Evolutionary conservation across 345 rosid genomes (phyloP).

Genomic region (Populus ilicifolia): DNA sequence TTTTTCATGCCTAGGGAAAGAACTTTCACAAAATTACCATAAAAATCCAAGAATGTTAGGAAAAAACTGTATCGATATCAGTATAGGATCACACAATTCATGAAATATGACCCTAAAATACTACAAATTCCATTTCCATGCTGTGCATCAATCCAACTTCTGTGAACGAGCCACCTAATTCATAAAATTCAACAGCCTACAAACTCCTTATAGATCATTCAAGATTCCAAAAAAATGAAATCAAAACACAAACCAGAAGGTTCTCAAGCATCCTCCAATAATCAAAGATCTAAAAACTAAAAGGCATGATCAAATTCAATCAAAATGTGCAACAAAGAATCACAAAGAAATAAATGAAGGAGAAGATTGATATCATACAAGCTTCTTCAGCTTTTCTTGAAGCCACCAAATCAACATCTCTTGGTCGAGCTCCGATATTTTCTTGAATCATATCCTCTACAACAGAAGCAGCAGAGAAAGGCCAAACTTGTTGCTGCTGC

Average conservation of each 20-base stretch:
- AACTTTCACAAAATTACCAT: not conserved
- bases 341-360: not conserved
- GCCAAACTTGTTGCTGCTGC: constrained; percentile 22
- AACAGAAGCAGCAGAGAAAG: constrained; percentile 57
- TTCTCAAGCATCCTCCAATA: not conserved
- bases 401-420: constrained; percentile 42
- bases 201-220: not conserved
- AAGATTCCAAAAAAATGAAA: not conserved
- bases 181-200: not conserved
- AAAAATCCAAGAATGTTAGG: not conserved
- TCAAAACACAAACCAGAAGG: not conserved
- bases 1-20: not conserved
- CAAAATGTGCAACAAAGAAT: not conserved
- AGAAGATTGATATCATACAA: constrained; percentile 38
- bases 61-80: not conserved
- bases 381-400: constrained; percentile 65
- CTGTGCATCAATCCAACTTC: not conserved
- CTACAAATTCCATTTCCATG: not conserved
- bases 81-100: not conserved
- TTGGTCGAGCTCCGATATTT: constrained; percentile 34
- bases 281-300: not conserved
- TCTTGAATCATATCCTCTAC: constrained; percentile 79
- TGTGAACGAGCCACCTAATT: not conserved
- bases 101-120: not conserved
- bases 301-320: not conserved